These are phyloP conservation scores for Aspergillus sclerotiicarbonarius DNA, from an alignment of 495 filamentous ascomycete genomes.

Conservation along the genomic window DNA sequence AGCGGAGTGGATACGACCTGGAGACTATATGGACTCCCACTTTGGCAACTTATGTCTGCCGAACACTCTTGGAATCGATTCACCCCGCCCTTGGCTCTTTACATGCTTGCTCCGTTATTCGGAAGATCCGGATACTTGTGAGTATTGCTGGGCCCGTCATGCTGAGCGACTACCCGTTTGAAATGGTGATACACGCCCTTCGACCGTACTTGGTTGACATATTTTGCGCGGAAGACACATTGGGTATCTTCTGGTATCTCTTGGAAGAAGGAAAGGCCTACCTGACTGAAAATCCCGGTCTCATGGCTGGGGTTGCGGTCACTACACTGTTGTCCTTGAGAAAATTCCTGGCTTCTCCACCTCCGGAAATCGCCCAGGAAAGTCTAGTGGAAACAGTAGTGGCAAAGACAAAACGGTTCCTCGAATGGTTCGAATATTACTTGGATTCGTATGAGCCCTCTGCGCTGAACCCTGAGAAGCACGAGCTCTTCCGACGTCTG, in stretches of 20 bases:
- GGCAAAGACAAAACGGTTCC: slow-evolving; percentile 63
- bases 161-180: slow-evolving; percentile 76
- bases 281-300: slow-evolving; percentile 62
- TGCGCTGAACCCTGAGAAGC: slow-evolving; percentile 43
- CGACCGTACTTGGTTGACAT: slow-evolving; percentile 74
- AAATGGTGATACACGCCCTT: slow-evolving; percentile 84
- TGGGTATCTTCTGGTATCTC: slow-evolving; percentile 86
- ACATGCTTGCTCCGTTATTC: slow-evolving; percentile 79
- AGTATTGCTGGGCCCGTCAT: slow-evolving; percentile 71
- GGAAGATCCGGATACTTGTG: slow-evolving; percentile 79
- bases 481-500: slow-evolving; percentile 60
- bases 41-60: slow-evolving; percentile 70
- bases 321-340: slow-evolving; percentile 72
- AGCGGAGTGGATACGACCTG: slow-evolving; percentile 61
- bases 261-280: slow-evolving; percentile 65
- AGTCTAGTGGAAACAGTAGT: slow-evolving; percentile 69
- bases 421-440: slow-evolving; percentile 66
- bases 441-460: slow-evolving; percentile 55
- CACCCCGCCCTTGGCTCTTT: slow-evolving; percentile 85
- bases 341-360: slow-evolving; percentile 64
- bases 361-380: slow-evolving; percentile 71
- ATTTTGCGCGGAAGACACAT: slow-evolving; percentile 87
- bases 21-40: slow-evolving; percentile 72
- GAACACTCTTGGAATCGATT: slow-evolving; percentile 74
- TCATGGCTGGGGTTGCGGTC: slow-evolving; percentile 74